Evolutionary conservation across 345 rosid genomes (phyloP).

Genomic region (Hibiscus syriacus): DNA sequence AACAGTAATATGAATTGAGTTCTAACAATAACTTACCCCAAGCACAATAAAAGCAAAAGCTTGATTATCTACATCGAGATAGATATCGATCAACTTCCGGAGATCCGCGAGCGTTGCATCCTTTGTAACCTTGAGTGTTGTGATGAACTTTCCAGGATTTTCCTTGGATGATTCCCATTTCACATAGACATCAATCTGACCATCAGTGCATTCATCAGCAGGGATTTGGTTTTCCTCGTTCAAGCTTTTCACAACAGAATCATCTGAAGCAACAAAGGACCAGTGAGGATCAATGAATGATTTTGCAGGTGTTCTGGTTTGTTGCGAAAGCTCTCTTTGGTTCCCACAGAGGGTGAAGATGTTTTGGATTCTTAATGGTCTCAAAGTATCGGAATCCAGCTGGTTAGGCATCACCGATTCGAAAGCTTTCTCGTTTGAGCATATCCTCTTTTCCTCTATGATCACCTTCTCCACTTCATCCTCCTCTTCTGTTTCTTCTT

Average conservation of each 20-base stretch:
- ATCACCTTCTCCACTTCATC: constrained; percentile 80
- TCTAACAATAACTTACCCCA: constrained; percentile 32
- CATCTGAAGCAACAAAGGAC: constrained; percentile 4
- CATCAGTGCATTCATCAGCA: constrained; percentile 19
- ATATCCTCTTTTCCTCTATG: constrained; percentile 66
- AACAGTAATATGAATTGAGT: background rate
- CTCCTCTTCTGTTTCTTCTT: constrained; percentile 58
- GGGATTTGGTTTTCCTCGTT: constrained; percentile 25
- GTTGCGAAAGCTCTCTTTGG: constrained; percentile 82
- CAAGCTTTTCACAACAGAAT: constrained; percentile 6
- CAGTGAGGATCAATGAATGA: constrained; percentile 13
- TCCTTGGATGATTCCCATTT: constrained; percentile 59
- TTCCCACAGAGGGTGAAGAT: constrained; percentile 95
- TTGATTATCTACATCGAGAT: constrained; percentile 51
- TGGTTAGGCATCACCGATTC: constrained; percentile 2
- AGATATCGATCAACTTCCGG: constrained; percentile 63
- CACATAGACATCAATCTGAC: constrained; percentile 44
- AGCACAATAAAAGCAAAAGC: constrained; percentile 47
- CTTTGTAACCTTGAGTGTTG: constrained; percentile 44
- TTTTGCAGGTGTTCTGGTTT: constrained; percentile 23
- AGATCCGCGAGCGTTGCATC: constrained; percentile 60
- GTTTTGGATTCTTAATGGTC: constrained; percentile 65
- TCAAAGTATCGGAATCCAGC: constrained; percentile 25
- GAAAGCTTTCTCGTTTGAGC: constrained; percentile 19
- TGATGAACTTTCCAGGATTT: constrained; percentile 45